Base-by-base conservation (phyloP, 2,329 filamentous ascomycete genomes). In the Macrophomina pseudophaseolina region DNA sequence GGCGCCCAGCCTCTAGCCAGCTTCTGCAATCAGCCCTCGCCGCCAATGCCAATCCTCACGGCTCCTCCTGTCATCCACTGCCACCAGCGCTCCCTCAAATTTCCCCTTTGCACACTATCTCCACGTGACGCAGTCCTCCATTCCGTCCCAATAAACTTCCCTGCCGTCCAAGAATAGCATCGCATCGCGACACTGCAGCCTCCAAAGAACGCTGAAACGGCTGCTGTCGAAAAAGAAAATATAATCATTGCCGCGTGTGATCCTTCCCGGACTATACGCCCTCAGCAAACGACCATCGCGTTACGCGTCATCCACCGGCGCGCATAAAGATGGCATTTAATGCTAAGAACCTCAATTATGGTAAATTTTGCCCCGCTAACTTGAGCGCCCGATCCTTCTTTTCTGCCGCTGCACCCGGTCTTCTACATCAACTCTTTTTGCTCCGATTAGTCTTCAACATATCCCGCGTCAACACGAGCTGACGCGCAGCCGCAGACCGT, bases 291-390 rank as follows among this genome's bases (percentile, higher is more conserved):
- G 9, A 53, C 28, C 32, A 53, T 23, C 18, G 62, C 18, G 23
- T 30, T 40, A 62, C 44, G 30, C 46, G 60, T 64, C 28, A 32
- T 42, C 44, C 42, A 52, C 18, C 32, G 14, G 12, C n/a, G 23
- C n/a, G 32, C 52, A 69, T 63, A 63, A 54, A 16, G 30, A 90
- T 83, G 80, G 82, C 80, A 68, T 80, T 91, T 74, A 92, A 87
- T 64, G 82, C 87, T 71, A 91, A 91, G 73, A 89, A 91, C 77
- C 84, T 93, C 58, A 84, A 85, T 67, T 93, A 92, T 83, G 83
- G 86, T 80, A 77, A 54, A 46, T 33, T 9, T 40, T 18, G 18
- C 48, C 32, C 58, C 30, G 4, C 28, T 30, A 30, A 49, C 9
- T 4, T 40, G 9, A 40, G 12, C 28, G 16, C 23, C n/a, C 42